These are phyloP conservation scores for Phytophthora colocasiae DNA, from an alignment of 352 stramenopile genomes.

Conservation along the genomic window DNA sequence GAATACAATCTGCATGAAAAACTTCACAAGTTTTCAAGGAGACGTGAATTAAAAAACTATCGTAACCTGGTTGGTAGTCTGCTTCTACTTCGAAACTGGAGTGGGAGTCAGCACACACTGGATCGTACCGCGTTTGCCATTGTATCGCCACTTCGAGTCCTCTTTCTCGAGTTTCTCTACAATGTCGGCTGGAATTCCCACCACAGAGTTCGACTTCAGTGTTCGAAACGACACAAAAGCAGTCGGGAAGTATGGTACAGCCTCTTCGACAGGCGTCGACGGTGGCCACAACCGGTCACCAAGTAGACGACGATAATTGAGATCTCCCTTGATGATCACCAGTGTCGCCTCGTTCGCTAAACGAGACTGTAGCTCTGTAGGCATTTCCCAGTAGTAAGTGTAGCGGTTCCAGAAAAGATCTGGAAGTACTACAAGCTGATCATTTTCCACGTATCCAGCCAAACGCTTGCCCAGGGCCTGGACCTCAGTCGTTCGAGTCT, in stretches of 20 bases:
- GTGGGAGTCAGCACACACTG: conserved; percentile 50
- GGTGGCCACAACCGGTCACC: conserved; percentile 93
- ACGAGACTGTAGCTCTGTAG: conserved; percentile 33
- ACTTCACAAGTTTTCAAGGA: too few relatives aligned
- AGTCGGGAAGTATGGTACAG: conserved; percentile 79
- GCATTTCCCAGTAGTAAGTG: conserved; percentile 81
- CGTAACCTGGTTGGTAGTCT: neutral
- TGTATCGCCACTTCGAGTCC: conserved; percentile 69
- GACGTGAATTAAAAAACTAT: too few relatives aligned
- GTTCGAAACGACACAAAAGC: conserved; percentile 76
- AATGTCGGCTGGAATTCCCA: conserved; percentile 53
- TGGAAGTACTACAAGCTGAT: conserved; percentile 28
- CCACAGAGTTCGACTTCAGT: conserved; percentile 76
- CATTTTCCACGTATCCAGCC: conserved; percentile 34
- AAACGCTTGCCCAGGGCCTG: conserved; percentile 61
- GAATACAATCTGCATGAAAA: too few relatives aligned
- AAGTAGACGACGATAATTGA: conserved; percentile 97
- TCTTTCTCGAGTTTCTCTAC: conserved; percentile 56
- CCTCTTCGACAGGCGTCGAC: conserved; percentile 82
- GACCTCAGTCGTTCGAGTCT: conserved; percentile 41
- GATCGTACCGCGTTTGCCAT: conserved; percentile 76
- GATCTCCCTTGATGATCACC: conserved; percentile 97
- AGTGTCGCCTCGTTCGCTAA: conserved; percentile 65
- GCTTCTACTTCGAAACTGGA: conserved; percentile 14
- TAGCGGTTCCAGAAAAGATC: conserved; percentile 78